Evolutionary conservation across 371 early-diverging fungal genomes (phyloP), one percentile per base, ranked within the genome.

Genomic region (Synchytrium microbalum): DNA sequence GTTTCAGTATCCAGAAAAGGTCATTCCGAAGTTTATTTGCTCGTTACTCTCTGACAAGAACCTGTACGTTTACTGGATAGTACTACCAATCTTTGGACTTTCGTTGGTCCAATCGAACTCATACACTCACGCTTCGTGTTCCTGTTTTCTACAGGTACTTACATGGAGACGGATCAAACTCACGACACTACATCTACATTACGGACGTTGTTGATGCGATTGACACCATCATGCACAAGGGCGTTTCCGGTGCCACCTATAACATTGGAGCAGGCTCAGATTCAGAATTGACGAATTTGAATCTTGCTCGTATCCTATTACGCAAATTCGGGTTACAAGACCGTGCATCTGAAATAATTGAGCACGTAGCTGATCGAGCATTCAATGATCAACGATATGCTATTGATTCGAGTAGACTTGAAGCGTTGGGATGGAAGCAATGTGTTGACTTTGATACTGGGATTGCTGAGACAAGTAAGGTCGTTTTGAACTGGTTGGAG

Each of bases 1-100:
- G 2, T 81, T 82, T 59, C 92, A 91, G 70, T 92, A 88, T 63
- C 93, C 93, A 0, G 93, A 92, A 71, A 92, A 92, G 69, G 84
- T 91, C 54, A 89, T 90, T 38, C 89, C 92, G 1, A 92, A 91
- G 71, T 91, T 92, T 68, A 86, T 91, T 32, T 88, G 87, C 72
- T 83, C 81, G 58, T 63, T 91, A n/a, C 67, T 88, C 30, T 67
- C 75, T 25, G 78, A 76, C 25, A 75, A 75, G 19, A 85, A 85
- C 69, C 86, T 84, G 84, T 83, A 69, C 58, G 71, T 66, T 25
- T 27, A 13, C 14, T 3, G 23, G 28, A 46, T 2, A 60, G 3
- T 46, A 24, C 24, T 51, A 2, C 62, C 8, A 58, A 10, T 64
- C 16, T 14, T 13, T 56, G 26, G 30, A 52, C 59, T 19, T 26